Evolutionary conservation across 805 yeast genomes (phyloP).

Genomic region (Zygotorulaspora danielsina): DNA sequence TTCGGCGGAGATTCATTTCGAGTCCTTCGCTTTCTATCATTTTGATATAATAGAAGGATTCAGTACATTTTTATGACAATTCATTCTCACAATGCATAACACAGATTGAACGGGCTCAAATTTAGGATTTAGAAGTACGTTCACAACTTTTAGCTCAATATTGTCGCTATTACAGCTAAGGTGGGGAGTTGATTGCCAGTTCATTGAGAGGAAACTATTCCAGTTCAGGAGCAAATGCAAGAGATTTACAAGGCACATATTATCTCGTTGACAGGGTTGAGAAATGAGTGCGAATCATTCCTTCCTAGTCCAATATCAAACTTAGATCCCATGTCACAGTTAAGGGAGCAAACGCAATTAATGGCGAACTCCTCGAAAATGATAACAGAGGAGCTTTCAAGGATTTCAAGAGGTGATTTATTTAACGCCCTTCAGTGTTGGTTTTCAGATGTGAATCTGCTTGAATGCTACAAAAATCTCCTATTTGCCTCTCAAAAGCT

Average conservation of each 20-base stretch:
- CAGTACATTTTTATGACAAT: too few species aligned
- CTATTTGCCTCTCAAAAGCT: conserved; percentile 14
- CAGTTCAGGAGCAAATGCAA: not conserved
- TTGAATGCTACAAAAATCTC: conserved; percentile 14
- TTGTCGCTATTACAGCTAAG: too few species aligned
- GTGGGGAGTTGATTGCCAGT: too few species aligned
- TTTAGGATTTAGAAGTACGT: too few species aligned
- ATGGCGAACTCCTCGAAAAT: conserved; percentile 7
- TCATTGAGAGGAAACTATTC: not conserved
- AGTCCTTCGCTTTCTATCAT: too few species aligned
- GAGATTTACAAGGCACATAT: not conserved
- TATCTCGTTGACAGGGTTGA: conserved; percentile 7
- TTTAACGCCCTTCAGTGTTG: conserved; percentile 1
- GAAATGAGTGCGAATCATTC: conserved; percentile 9
- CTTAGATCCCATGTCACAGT: conserved; percentile 12
- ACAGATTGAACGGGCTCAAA: too few species aligned
- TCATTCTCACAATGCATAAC: too few species aligned
- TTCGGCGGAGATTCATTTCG: too few species aligned
- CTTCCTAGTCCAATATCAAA: conserved; percentile 4
- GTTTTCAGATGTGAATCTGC: conserved; percentile 11
- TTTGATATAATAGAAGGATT: too few species aligned
- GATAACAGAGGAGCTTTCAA: conserved; percentile 5
- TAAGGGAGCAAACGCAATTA: conserved; percentile 4
- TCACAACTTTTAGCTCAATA: too few species aligned
- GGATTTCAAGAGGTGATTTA: conserved; percentile 2